These are phyloP conservation scores for Monosporozyma aquatica DNA, from an alignment of 805 yeast species.

Conservation along the genomic window DNA sequence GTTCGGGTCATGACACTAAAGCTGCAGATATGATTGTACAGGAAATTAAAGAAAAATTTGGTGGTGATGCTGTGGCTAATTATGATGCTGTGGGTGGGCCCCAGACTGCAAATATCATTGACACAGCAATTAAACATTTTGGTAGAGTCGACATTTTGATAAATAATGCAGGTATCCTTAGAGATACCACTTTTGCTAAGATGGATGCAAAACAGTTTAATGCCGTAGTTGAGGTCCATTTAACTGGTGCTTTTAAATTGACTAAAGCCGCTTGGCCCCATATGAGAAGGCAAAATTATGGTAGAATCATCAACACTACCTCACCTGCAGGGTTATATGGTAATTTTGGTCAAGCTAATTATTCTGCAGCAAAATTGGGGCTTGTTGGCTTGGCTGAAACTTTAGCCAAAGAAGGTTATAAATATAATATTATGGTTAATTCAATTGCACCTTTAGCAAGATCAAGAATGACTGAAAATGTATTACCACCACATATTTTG, in stretches of 20 bases:
- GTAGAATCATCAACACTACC: slow-evolving; percentile 86
- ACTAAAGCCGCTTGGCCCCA: slow-evolving; percentile 90
- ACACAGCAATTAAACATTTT: slow-evolving; percentile 76
- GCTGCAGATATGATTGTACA: slow-evolving; percentile 88
- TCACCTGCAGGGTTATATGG: slow-evolving; percentile 97
- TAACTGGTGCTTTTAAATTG: slow-evolving; percentile 79
- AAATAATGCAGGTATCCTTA: slow-evolving; percentile 91
- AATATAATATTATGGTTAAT: slow-evolving; percentile 74
- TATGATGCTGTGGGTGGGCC: slow-evolving; percentile 73
- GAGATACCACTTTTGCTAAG: slow-evolving; percentile 80
- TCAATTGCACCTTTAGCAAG: slow-evolving; percentile 92
- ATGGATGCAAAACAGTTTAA: slow-evolving; percentile 76
- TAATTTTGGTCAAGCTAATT: slow-evolving; percentile 93
- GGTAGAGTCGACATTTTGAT: slow-evolving; percentile 84
- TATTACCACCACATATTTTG: slow-evolving; percentile 78
- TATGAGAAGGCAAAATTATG: slow-evolving; percentile 74
- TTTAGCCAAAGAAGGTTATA: slow-evolving; percentile 86
- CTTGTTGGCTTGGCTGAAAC: slow-evolving; percentile 89
- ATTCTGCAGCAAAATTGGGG: slow-evolving; percentile 87
- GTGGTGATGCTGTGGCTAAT: slow-evolving; percentile 88
- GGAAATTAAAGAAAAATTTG: slow-evolving; percentile 55
- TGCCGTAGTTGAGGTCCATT: slow-evolving; percentile 76
- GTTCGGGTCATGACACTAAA: slow-evolving; percentile 56
- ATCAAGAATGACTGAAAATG: slow-evolving; percentile 90
- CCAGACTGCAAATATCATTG: slow-evolving; percentile 74